Evolutionary conservation across 371 early-diverging fungal genomes (phyloP), one percentile per base, ranked within the genome.

Genomic region (Neoconidiobolus thromboides): DNA sequence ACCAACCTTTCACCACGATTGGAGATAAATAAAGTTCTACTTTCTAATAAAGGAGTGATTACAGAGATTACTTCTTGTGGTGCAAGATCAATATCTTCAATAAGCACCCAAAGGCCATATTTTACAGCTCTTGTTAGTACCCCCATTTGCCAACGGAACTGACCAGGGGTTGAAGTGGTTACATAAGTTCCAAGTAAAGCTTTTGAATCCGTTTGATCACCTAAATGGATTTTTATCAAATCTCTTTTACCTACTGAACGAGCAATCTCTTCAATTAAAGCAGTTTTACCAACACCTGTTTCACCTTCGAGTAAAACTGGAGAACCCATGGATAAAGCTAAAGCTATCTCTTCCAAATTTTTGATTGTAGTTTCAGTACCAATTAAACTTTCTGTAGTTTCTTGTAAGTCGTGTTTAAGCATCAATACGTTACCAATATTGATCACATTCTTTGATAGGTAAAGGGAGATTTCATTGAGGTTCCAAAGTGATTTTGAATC

Each of bases 1-100:
- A 73, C 73, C 39, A 98, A 80, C 61, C 79, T 78, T 71, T 98
- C 93, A 44, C 97, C 94, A n/a, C 95, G 81, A 53, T 87, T 86
- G 1, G 97, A 85, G 55, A 99, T 87, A 70, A 89, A 95, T 41
- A 99, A 76, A 44, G 85, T 84, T 42, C 90, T 76, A 9, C 87
- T 89, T 73, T 99, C 98, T 12, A 99, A 77, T 38, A 99, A 74
- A 1, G 98, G 92, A 53, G 93, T 71, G 47, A 99, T 79, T 1
- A 98, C 83, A 14, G 96, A 91, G 47, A 98, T 73, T 12, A 99
- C 99, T 64, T 99, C 99, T 42, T 82, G 72, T n/a, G 96, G 90
- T 1, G 98, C 99, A 39, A 93, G 74, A 69, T 99, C 97, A 62
- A 99, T 86, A 74, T 99, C 99, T 74, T 99, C 99, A 63, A 99